A percentile compares a stretch with the other conserved stretches of the same genome.
phyloP scores from a whole-genome alignment of 1,284 basidiomycete species.

The Phellinidium pouzarii region DNA sequence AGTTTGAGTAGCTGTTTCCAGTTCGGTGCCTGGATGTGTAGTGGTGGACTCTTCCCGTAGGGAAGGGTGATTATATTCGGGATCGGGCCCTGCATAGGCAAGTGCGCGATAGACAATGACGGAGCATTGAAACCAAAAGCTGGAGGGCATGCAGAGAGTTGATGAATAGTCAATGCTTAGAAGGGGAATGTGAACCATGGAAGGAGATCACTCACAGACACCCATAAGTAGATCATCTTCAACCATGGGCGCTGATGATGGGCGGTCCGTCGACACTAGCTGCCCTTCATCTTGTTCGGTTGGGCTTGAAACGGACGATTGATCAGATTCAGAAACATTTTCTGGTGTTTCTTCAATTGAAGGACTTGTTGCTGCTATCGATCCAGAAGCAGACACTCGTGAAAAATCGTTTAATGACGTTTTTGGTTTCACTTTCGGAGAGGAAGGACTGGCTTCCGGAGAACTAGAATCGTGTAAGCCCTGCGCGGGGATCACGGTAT shows the following conservation, averaged over 20 bases:
- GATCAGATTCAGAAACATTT: not conserved
- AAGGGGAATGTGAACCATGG: not conserved
- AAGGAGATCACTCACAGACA: conserved; percentile 15
- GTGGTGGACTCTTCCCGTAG: conserved; percentile 55
- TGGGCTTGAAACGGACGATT: not conserved
- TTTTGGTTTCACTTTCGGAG: conserved; percentile 3
- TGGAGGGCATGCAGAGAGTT: conserved; percentile 22
- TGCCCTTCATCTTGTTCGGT: conserved; percentile 4
- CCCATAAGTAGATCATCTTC: conserved; percentile 20
- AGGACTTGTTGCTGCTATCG: not conserved
- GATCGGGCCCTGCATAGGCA: conserved; percentile 46
- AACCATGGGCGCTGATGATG: conserved; percentile 14
- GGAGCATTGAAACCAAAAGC: conserved; percentile 63
- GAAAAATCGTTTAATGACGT: not conserved
- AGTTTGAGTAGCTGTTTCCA: conserved; percentile 68
- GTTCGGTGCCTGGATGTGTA: conserved; percentile 64
- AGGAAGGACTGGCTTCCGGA: not conserved
- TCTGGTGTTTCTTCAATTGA: conserved; percentile 1
- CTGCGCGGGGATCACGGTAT: not conserved
- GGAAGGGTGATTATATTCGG: conserved; percentile 67
- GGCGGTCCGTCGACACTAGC: not conserved
- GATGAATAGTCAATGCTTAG: conserved; percentile 17
- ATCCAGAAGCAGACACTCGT: not conserved
- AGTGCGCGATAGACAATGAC: conserved; percentile 39
- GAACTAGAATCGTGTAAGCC: not conserved